A percentile compares a stretch with the other conserved stretches of the same genome.
These are phyloP conservation scores for Durusdinium trenchii DNA, from an alignment of 73 alveolate species.

Conservation along the genomic window DNA sequence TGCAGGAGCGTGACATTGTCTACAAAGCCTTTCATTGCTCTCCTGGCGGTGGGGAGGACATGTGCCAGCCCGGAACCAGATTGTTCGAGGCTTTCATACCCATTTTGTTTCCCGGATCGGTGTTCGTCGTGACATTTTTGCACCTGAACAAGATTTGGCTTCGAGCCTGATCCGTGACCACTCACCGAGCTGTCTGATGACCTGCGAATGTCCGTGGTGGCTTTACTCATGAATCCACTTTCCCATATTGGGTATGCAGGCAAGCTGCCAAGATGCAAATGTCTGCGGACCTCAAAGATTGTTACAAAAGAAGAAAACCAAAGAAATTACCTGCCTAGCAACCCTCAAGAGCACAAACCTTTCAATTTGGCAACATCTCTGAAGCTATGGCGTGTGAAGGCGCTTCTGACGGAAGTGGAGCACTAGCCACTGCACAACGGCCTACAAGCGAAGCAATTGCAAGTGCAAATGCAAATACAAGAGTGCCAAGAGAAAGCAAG, in stretches of 20 bases:
- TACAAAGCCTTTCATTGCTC: constrained; percentile 92
- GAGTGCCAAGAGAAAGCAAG: too few species aligned
- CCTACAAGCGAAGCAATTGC: constrained; percentile 27
- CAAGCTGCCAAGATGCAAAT: constrained; percentile 57
- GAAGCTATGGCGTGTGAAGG: not conserved
- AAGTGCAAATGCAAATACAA: too few species aligned
- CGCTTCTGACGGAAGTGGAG: constrained; percentile 49
- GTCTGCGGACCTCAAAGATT: constrained; percentile 56
- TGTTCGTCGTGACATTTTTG: too few species aligned
- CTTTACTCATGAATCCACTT: not conserved
- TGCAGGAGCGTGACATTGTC: constrained; percentile 91
- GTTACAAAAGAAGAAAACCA: too few species aligned
- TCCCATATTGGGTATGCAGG: not conserved
- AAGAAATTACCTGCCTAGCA: too few species aligned
- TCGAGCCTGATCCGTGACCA: constrained; percentile 77
- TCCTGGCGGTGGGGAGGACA: not conserved
- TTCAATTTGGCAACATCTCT: too few species aligned
- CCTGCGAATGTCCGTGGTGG: not conserved
- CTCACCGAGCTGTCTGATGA: constrained; percentile 72
- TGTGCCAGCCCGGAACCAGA: not conserved
- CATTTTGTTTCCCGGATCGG: too few species aligned
- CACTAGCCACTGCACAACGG: constrained; percentile 51
- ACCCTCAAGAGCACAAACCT: too few species aligned
- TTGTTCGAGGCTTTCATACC: too few species aligned
- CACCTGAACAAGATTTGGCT: too few species aligned